phyloP scores from a whole-genome alignment of 2,329 filamentous ascomycete species.

The Fusarium sp. region DNA sequence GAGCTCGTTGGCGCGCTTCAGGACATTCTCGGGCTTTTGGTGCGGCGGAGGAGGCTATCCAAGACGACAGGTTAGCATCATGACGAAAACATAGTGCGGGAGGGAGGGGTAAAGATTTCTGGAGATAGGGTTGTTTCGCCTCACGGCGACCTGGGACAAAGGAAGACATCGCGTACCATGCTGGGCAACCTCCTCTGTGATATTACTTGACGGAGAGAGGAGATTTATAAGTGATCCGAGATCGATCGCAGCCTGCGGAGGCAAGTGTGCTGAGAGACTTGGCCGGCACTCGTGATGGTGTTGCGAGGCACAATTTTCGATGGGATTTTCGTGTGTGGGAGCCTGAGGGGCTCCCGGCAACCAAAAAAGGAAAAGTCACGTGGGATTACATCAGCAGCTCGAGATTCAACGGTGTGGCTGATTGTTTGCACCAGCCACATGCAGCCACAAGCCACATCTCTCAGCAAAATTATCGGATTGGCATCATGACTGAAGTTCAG shows the following conservation, averaged over 20 bases:
- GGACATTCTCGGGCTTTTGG: constrained; percentile 98
- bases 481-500: neutral
- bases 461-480: neutral
- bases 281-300: constrained; percentile 53
- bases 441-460: constrained; percentile 26
- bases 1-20: constrained; percentile 98
- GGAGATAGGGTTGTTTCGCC: constrained; percentile 26
- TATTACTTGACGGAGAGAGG: constrained; percentile 51
- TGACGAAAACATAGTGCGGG: constrained; percentile 32
- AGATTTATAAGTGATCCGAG: constrained; percentile 50
- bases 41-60: constrained; percentile 90
- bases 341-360: constrained; percentile 52
- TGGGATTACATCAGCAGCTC: constrained; percentile 47
- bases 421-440: constrained; percentile 16
- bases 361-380: constrained; percentile 45
- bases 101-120: constrained; percentile 43
- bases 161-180: constrained; percentile 53
- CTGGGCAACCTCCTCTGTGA: constrained; percentile 63
- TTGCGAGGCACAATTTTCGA: constrained; percentile 55
- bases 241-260: constrained; percentile 52
- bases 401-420: constrained; percentile 22
- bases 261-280: constrained; percentile 49
- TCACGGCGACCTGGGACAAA: constrained; percentile 24
- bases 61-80: constrained; percentile 43
- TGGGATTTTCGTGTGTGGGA: constrained; percentile 56